phyloP scores from a whole-genome alignment of 805 yeast genomes.

The Jamesozyma lodderae region DNA sequence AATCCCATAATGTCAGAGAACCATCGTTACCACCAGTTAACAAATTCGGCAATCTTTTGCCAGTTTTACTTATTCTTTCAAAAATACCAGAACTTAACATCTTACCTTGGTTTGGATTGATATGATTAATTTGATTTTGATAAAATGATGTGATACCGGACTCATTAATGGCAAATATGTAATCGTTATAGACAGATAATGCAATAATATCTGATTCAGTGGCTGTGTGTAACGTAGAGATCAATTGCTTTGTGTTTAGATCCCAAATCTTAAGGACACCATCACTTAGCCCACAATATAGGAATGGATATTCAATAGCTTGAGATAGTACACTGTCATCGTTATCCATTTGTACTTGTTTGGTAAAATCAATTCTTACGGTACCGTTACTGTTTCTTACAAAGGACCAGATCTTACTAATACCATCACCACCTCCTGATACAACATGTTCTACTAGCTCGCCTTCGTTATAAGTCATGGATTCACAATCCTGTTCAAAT shows the following conservation, averaged over 20 bases:
- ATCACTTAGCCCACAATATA: constrained; percentile 74
- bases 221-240: constrained; percentile 36
- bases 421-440: constrained; percentile 88
- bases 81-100: constrained; percentile 51
- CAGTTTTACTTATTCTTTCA: constrained; percentile 19
- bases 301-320: constrained; percentile 51
- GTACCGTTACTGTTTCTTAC: constrained; percentile 10
- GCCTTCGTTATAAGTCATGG: neutral
- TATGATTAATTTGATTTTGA: constrained; percentile 35
- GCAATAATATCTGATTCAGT: constrained; percentile 47
- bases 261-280: constrained; percentile 84
- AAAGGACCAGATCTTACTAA: constrained; percentile 70
- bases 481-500: constrained; percentile 2
- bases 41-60: constrained; percentile 35
- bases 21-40: constrained; percentile 66
- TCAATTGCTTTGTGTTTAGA: constrained; percentile 65
- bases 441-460: constrained; percentile 34
- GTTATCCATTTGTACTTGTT: constrained; percentile 34
- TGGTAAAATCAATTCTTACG: constrained; percentile 8
- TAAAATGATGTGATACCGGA: constrained; percentile 40
- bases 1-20: constrained; percentile 64
- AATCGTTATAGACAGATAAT: constrained; percentile 23
- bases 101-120: constrained; percentile 47
- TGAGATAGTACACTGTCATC: constrained; percentile 67
- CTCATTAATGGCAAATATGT: constrained; percentile 30